Base-by-base conservation (phyloP, 176 grass and related monocot genomes). In the Oryza meridionalis region DNA sequence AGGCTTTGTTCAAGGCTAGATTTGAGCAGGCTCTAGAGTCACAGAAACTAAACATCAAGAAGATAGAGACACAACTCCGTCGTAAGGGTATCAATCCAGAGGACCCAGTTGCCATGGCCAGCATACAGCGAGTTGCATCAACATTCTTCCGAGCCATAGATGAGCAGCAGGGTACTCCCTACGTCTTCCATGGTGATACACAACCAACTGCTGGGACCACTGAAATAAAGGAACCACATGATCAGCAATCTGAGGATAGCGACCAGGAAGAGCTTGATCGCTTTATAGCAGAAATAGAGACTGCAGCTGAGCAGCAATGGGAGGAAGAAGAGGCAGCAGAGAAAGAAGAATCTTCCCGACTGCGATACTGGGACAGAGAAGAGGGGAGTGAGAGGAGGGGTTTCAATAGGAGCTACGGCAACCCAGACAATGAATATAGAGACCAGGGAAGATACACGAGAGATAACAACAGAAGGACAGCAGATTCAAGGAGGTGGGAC, bases 1-100 rank as follows among this genome's bases (percentile, higher is more conserved):
- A 98, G 96, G 96, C 96, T 84, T 90, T 98, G 73, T 98, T 98
- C 85, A 98, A 98, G 81, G 96, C 96, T 72, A 95, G 96, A 81
- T 98, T 92, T 90, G 96, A 93, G 81, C 96, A 98, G 88, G 93
- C 96, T 24, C 92, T 98, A 45, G 96, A 98, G 77, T 98, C 96
- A 9, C 96, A 98, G 69, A 94, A 95, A 81, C 86, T 98, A 77
- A 98, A 98, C 67, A 98, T 98, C 68, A 98, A 95, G 85, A 93
- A 98, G 82, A 93, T 98, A 76, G 96, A 98, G 66, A 94, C 89
- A 21, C 86, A 85, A 75, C 91, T 98, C 53, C 89, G 96, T 68
- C 93, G 96, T 25, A 95, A 98, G 84, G 96, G 96, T 88, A 80
- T 98, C 79, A 98, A 95, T 73, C 96, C 96, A 37, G 96, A 98